Base-by-base conservation (phyloP, 176 grass and related monocot genomes). In the Eragrostis curvula region DNA sequence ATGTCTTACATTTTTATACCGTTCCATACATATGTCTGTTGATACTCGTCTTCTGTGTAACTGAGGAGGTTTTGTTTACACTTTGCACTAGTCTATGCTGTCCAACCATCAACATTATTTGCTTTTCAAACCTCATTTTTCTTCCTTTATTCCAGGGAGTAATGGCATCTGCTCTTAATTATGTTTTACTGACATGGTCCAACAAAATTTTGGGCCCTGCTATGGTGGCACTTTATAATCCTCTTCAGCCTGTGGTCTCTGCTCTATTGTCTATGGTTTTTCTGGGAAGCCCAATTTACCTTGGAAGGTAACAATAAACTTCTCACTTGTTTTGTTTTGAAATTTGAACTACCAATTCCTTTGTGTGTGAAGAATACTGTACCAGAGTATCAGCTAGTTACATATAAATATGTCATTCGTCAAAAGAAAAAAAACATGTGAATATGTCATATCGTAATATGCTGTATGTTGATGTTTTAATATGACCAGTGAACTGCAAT, bases 201-300 rank as follows among this genome's bases (percentile, higher is more conserved):
- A 98, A 95, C 77, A 95, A 98, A 85, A 91, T 93, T 87, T 18
- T 95, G 71, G 96, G 96, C 51, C 96, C 96, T 81, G 82, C 90
- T 78, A 87, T 98, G 75, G 92, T 98, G 71, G 87, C 96, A 75
- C 68, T 98, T 30, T 95, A 98, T 78, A 95, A 80, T 69, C 96
- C 96, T 42, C 92, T 98, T 59, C 96, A 95, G 69, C 96, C 96
- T 79, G 70, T 92, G 56, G 75, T 91, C 18, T 87, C 92, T 78
- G 90, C 92, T 79, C n/a, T 98, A 45, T 84, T 98, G 70, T 93
- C 92, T 29, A 86, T 77, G 59, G 39, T 95, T 62, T 94, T 98
- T 81, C 87, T 98, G 51, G 88, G 96, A 84, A 98, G 90, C 73
- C 86, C 92, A 62, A 90, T 95, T 81, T 98, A 93, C 79, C 79